Evolutionary conservation across 257 asterid genomes (phyloP).

Genomic region (Sherardia arvensis): DNA sequence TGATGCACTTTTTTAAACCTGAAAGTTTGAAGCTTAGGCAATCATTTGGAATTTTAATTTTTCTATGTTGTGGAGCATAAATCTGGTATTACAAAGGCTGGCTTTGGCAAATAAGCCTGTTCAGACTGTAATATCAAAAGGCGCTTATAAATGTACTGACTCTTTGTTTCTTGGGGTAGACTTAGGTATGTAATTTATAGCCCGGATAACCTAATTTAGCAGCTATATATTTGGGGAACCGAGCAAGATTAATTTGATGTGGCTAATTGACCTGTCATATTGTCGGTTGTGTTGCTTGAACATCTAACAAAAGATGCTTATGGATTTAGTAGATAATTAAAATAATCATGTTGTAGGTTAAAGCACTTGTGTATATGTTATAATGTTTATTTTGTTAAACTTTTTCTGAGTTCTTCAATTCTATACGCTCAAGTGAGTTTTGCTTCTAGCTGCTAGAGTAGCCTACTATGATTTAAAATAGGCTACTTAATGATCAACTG

Average conservation of each 20-base stretch:
- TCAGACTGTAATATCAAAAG: background rate
- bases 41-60: background rate
- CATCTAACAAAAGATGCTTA: background rate
- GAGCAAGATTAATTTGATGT: background rate
- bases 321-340: background rate
- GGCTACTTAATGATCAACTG: no score
- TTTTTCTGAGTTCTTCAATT: background rate
- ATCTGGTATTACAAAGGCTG: background rate
- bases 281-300: background rate
- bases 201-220: background rate
- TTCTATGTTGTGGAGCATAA: background rate
- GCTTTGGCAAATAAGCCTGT: background rate
- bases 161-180: background rate
- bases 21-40: no score
- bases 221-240: background rate
- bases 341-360: background rate
- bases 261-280: background rate
- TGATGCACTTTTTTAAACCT: no score
- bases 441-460: background rate
- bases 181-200: background rate
- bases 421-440: background rate
- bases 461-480: background rate
- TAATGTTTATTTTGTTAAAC: background rate
- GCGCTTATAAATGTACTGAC: background rate
- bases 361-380: background rate